Conservation (phyloP, 331 rosid genomes). For the Dryas integrifolia region DNA sequence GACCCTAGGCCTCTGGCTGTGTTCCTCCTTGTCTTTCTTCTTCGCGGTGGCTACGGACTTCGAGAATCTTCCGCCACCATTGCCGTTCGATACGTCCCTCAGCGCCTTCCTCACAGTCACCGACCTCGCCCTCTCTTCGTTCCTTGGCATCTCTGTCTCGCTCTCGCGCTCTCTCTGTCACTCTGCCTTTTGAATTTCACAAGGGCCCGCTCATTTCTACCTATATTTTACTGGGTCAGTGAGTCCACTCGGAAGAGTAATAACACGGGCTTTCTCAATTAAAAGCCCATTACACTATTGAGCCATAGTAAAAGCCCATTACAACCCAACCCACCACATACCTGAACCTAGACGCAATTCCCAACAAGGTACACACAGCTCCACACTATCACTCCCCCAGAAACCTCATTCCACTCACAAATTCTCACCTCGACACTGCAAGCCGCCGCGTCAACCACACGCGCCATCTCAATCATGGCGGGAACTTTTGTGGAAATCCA, state of each 20-base stretch:
- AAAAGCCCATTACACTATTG: background rate
- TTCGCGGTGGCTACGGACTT: constrained; percentile 20
- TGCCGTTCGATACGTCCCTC: constrained; percentile 40
- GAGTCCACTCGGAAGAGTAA: background rate
- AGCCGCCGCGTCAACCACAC: background rate
- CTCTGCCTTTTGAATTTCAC: constrained; percentile 33
- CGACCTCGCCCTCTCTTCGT: constrained; percentile 35
- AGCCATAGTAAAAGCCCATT: background rate
- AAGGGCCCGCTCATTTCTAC: constrained; percentile 11
- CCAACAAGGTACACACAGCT: background rate
- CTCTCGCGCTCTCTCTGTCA: constrained; percentile 13
- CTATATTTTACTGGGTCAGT: background rate
- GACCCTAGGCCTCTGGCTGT: background rate
- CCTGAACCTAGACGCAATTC: constrained; percentile 1
- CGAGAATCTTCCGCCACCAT: constrained; percentile 25
- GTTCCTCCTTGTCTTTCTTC: constrained; percentile 11
- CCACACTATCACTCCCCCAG: background rate
- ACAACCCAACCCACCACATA: background rate
- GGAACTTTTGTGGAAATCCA: constrained; percentile 40
- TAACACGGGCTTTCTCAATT: too few relatives aligned
- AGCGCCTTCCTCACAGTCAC: constrained; percentile 37
- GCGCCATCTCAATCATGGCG: constrained; percentile 22
- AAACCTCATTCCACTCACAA: background rate
- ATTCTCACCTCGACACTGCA: background rate
- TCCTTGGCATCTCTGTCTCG: constrained; percentile 28